Evolutionary conservation across 2,329 filamentous ascomycete genomes (phyloP), one percentile per base, ranked within the genome.

Genomic region (Penicillium sp.): DNA sequence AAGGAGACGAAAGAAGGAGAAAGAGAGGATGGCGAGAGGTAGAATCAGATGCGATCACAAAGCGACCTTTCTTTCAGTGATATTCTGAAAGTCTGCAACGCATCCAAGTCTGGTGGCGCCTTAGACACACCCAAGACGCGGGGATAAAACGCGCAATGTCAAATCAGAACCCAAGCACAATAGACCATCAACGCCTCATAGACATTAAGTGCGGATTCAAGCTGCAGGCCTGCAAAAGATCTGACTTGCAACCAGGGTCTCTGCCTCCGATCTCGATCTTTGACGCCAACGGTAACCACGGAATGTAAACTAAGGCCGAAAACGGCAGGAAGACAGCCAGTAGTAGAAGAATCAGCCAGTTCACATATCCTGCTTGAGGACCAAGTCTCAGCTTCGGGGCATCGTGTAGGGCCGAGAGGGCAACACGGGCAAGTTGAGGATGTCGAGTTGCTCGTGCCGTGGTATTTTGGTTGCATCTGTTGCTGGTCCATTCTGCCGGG

Each of bases 271-370:
- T 44, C 41, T 45, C 15, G 39, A 39, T 35, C 18, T 27, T n/a
- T 30, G 41, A 37, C 26, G 43, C 20, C 12, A 27, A 37, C 25
- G 36, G 39, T 27, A 16, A 17, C 27, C 27, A 35, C 33, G 46
- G 49, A 54, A 52, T 54, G 51, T 49, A 45, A 52, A 47, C 42
- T 36, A 36, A 42, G 33, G 30, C 42, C 49, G 47, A 42, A 51
- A 49, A 45, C 39, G 44, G 49, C 39, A 49, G 15, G 32, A 39
- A 42, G 29, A 28, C 37, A 41, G 32, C 31, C 32, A 30, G n/a
- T 13, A 27, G 10, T 38, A 28, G 12, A 30, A 11, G 27, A 26
- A 20, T 25, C 6, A 26, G 14, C 4, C n/a, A 12, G 20, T 15
- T 17, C 18, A 22, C 18, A 22, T 22, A 22, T 9, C 18, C 9